Percentiles rank a stretch among this genome's conserved stretches.
Conservation (phyloP, 2,329 filamentous ascomycete species). For the Lachnellula occidentalis region DNA sequence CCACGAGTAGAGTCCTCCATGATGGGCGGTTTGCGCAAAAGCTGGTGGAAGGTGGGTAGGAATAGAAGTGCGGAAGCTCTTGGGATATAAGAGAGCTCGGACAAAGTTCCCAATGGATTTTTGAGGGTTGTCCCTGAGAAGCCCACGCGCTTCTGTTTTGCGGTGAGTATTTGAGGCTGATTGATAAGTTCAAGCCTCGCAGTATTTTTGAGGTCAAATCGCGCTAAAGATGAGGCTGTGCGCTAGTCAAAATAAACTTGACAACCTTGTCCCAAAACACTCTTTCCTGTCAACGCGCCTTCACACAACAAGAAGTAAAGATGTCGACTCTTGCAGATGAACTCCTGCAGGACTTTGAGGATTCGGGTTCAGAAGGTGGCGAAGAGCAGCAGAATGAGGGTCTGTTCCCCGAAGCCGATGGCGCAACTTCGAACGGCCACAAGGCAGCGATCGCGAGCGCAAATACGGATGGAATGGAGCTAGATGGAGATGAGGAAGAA, state of each 20-base stretch:
- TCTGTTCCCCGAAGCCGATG: conserved; percentile 38
- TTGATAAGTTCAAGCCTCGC: no score
- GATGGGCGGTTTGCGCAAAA: conserved; percentile 29
- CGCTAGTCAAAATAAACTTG: conserved; percentile 11
- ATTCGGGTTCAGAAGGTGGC: conserved; percentile 67
- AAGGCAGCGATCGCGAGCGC: conserved; percentile 29
- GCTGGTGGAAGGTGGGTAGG: no score
- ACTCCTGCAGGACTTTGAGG: conserved; percentile 84
- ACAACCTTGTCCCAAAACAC: neutral
- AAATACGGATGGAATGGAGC: conserved; percentile 44
- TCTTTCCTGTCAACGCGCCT: neutral
- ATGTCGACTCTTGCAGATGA: conserved; percentile 95
- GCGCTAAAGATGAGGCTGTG: neutral
- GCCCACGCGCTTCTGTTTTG: no score
- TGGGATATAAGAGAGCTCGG: no score
- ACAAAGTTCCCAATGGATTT: no score
- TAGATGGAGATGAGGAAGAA: conserved; percentile 56
- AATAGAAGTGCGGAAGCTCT: no score
- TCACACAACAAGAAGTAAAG: conserved; percentile 11
- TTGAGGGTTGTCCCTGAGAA: no score
- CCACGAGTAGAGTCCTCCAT: conserved; percentile 84
- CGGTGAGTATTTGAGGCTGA: no score
- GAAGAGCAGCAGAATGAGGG: conserved; percentile 53
- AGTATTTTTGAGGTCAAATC: neutral
- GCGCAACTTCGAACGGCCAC: conserved; percentile 31